Conservation (phyloP, 73 alveolate species). For the Paramecium sexaurelia region DNA sequence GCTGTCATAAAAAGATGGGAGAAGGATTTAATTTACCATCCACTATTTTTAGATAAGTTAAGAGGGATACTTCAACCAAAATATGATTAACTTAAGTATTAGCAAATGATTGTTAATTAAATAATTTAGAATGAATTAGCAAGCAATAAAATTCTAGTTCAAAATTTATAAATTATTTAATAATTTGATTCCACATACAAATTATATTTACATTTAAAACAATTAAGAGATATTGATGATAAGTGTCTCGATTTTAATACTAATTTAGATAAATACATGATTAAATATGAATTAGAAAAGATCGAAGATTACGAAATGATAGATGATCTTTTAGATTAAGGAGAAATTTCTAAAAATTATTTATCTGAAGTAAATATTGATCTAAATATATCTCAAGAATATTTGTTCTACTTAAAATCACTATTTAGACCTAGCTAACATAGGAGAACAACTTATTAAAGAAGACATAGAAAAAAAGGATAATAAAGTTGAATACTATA, state of each 20-base stretch:
- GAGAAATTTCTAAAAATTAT: not conserved
- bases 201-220: not conserved
- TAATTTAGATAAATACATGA: not conserved
- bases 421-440: not conserved
- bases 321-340: not conserved
- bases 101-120: not conserved
- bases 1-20: constrained; percentile 39
- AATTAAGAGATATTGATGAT: not conserved
- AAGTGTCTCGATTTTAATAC: constrained; percentile 33
- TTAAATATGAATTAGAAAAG: not conserved
- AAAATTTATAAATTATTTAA: constrained; percentile 20
- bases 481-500: not conserved
- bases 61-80: constrained; percentile 48
- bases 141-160: constrained; percentile 15
- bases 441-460: not conserved
- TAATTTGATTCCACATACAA: not conserved
- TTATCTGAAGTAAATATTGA: not conserved
- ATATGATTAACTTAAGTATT: not conserved
- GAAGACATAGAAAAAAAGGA: not conserved
- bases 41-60: constrained; percentile 27
- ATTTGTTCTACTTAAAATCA: not conserved
- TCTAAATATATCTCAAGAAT: not conserved
- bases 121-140: not conserved
- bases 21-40: constrained; percentile 42
- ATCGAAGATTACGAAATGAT: not conserved